Base-by-base conservation (phyloP, 2,329 filamentous ascomycete species). In the Penicillium occitanis region DNA sequence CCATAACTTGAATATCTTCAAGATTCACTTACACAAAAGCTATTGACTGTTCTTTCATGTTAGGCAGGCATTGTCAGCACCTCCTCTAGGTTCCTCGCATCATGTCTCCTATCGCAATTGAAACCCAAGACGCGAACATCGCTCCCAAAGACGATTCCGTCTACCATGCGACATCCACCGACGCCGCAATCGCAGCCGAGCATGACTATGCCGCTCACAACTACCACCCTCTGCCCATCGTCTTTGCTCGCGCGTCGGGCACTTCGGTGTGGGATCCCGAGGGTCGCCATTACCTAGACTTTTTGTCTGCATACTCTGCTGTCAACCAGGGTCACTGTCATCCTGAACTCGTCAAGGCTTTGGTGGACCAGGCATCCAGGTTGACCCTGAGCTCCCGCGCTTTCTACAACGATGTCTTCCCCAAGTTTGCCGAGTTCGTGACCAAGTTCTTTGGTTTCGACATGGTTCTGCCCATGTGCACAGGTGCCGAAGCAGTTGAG, bases 271-370 rank as follows among this genome's bases (percentile, higher is more conserved):
- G 95, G 94, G 95, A 99, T 76, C 95, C 95, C 19, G 95, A 99
- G 83, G 93, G 91, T 75, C 91, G 89, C 73, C 90, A 97, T 79
- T 98, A 99, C 80, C 88, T 98, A 73, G 95, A 99, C 82, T 99
- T 97, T 82, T 88, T 99, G 71, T 98, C 94, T 57, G 95, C 95
- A 70, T 99, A 99, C 85, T 96, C 91, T 72, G 95, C 95, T 68
- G 93, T 98, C 77, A 98, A 98, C 84, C 94, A 98, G 81, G 94
- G 94, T 69, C 94, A 99, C 81, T 98, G 94, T 81, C 94, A 99
- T 82, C 95, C 95, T 5, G 93, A 96, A 82, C 88, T 98, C 66
- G 89, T 99, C 77, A 93, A 94, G 79, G 91, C 93, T 14, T 84
- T 99, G 68, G 88, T 88, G 44, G 92, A 97, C 71, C 95, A 99